Conservation (phyloP, 2,329 filamentous ascomycete genomes). For the Lachnellula arida region DNA sequence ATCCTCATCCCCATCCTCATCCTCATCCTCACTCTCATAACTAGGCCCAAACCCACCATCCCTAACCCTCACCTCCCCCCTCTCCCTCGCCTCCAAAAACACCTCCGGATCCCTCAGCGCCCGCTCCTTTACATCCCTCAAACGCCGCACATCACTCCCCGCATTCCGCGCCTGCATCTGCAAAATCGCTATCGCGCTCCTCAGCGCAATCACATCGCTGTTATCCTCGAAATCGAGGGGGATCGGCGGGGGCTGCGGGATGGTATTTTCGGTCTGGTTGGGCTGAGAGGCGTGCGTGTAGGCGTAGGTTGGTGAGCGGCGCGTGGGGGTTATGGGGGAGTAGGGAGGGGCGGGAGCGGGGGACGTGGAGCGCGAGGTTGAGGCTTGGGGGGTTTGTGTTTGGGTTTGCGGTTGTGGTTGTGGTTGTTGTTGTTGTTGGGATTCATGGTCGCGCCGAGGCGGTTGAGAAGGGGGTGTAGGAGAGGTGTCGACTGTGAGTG, state of each 20-base stretch:
- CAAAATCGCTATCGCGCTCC: constrained; percentile 78
- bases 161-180: constrained; percentile 82
- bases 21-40: constrained; percentile 28
- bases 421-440: not conserved
- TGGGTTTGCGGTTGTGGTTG: constrained; percentile 1
- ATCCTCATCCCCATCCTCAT: constrained; percentile 32
- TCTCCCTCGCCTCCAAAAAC: constrained; percentile 64
- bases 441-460: not conserved
- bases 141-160: constrained; percentile 64
- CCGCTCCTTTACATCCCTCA: constrained; percentile 65
- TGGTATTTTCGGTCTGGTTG: constrained; percentile 32
- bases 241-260: constrained; percentile 39
- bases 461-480: not conserved
- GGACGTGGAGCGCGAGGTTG: constrained; percentile 23
- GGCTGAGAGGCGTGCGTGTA: constrained; percentile 43
- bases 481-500: constrained; percentile 22
- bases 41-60: constrained; percentile 20
- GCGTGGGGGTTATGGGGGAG: constrained; percentile 30
- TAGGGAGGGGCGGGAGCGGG: constrained; percentile 26
- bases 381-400: constrained; percentile 3
- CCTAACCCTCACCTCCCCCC: constrained; percentile 49
- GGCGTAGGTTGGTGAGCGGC: constrained; percentile 17
- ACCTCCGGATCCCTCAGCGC: constrained; percentile 66
- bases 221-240: constrained; percentile 61
- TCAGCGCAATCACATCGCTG: constrained; percentile 81